A percentile compares a stretch with the other conserved stretches of the same genome.
Evolutionary conservation across 169 alveolate species (phyloP).

Genomic region (Plasmodium gaboni): DNA sequence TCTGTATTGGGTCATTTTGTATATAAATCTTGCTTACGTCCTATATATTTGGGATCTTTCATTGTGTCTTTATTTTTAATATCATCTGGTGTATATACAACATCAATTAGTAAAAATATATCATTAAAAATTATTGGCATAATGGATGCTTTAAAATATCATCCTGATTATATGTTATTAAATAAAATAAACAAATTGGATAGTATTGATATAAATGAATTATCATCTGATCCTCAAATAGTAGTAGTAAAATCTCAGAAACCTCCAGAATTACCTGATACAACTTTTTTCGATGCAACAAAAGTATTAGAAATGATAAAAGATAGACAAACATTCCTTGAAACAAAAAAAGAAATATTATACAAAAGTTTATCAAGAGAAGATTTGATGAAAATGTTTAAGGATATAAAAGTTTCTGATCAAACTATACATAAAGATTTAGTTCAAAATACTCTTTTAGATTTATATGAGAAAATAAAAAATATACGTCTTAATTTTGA

Average conservation of each 20-base stretch:
- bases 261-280: neutral
- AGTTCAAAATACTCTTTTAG: slow-evolving; percentile 39
- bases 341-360: slow-evolving; percentile 37
- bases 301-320: slow-evolving; percentile 66
- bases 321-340: slow-evolving; percentile 49
- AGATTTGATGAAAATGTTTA: slow-evolving; percentile 66
- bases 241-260: neutral
- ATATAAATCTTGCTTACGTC: slow-evolving; percentile 53
- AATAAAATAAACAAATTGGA: slow-evolving; percentile 46
- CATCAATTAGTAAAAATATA: slow-evolving; percentile 63
- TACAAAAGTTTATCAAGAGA: slow-evolving; percentile 45
- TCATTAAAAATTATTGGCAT: slow-evolving; percentile 74
- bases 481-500: slow-evolving; percentile 27
- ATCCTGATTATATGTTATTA: slow-evolving; percentile 74
- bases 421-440: slow-evolving; percentile 9
- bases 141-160: slow-evolving; percentile 75
- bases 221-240: neutral
- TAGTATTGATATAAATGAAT: neutral
- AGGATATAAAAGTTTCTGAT: slow-evolving; percentile 23
- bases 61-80: slow-evolving; percentile 73
- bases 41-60: slow-evolving; percentile 71
- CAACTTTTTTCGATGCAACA: slow-evolving; percentile 40
- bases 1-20: slow-evolving; percentile 72
- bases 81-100: slow-evolving; percentile 76
- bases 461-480: slow-evolving; percentile 58